Evolutionary conservation across 1,139 yeast species (phyloP).

Genomic region (Casaregolazyma lundiana): DNA sequence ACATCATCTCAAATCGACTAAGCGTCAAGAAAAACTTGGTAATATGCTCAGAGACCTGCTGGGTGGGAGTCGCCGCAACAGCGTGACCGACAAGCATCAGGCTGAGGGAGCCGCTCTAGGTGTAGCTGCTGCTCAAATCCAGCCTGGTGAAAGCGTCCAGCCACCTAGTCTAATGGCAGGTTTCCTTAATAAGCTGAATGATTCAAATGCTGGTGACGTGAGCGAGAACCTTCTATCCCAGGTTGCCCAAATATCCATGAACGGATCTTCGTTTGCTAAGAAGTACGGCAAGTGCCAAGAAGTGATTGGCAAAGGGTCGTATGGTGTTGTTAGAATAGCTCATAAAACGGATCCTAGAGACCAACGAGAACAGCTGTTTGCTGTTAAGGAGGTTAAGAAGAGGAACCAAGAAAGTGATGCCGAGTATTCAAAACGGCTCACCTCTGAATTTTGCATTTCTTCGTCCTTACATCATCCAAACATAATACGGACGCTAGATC

Average conservation of each 20-base stretch:
- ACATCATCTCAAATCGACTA: conserved; percentile 66
- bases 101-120: conserved; percentile 14
- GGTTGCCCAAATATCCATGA: conserved; percentile 11
- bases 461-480: conserved; percentile 72
- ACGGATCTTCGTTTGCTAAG: conserved; percentile 44
- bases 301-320: conserved; percentile 78
- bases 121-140: conserved; percentile 6
- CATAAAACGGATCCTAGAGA: conserved; percentile 45
- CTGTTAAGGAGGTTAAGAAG: conserved; percentile 73
- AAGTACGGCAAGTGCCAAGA: conserved; percentile 79
- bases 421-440: conserved; percentile 61
- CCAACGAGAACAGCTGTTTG: conserved; percentile 51
- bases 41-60: conserved; percentile 76
- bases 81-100: conserved; percentile 8
- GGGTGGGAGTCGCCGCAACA: conserved; percentile 46
- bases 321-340: conserved; percentile 75
- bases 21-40: conserved; percentile 76
- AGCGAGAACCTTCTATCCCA: conserved; percentile 14
- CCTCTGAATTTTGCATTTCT: conserved; percentile 80
- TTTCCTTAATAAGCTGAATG: conserved; percentile 21
- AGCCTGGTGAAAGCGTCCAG: conserved; percentile 14
- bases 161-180: conserved; percentile 27
- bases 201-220: conserved; percentile 20
- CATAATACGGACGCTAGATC: conserved; percentile 78
- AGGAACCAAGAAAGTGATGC: conserved; percentile 51